Evolutionary conservation across 495 filamentous ascomycete species (phyloP), one percentile per base, ranked within the genome.

Genomic region (Aspergillus mulundensis): DNA sequence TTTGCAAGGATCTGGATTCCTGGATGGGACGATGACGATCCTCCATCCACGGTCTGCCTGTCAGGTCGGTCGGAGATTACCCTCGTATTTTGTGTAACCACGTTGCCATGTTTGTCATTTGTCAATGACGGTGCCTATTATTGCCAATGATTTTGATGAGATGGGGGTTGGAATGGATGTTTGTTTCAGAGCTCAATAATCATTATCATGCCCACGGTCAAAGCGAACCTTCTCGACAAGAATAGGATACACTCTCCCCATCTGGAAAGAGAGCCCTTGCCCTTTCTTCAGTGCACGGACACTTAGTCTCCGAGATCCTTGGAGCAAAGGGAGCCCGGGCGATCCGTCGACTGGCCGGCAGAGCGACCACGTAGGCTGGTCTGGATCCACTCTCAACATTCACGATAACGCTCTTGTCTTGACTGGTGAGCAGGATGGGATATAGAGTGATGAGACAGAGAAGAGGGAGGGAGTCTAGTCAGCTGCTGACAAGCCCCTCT

Each of bases 261-360:
- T 21, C 11, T 12, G 19, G 18, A 44, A 44, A 24, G 42, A 21
- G 42, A 19, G 16, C 40, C 23, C 5, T 44, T 18, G 40, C 16
- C 40, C 19, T 42, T 42, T 42, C 19, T 36, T 36, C 32, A 36
- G 42, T 23, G 42, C 42, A 44, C 42, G 40, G 40, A 42, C 40
- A 18, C 40, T 20, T 6, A 14, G 19, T 44, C 42, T 23, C 2
- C 42, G 23, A 44, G 42, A 14, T 23, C 19, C 6, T 12, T 23
- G 23, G 10, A 21, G 14, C 2, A 36, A 15, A 36, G 8, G 7
- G 32, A 36, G 32, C 32, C 32, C 32, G 40, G 16, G 19, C 41
- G 60, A 53, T 43, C 50, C 4, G 58, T 56, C 59, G 62, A 64
- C 53, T 64, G 62, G 62, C 50, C 25, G 53, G 49, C 53, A 57